phyloP scores from a whole-genome alignment of 2,329 filamentous ascomycete species.

The Hypoxylon sp. region DNA sequence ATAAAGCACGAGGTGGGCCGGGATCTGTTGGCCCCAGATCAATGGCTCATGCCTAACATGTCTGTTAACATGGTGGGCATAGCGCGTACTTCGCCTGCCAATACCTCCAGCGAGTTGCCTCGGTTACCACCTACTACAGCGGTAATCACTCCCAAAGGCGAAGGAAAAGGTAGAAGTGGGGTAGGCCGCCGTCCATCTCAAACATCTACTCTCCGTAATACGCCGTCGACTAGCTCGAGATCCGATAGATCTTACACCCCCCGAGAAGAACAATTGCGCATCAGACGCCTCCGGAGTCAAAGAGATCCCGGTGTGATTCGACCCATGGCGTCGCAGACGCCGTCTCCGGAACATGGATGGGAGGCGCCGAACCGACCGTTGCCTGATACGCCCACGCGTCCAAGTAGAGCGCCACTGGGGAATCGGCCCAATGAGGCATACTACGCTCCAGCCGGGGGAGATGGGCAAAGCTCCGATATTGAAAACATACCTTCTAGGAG shows the following conservation, averaged over 20 bases:
- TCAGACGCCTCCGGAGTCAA: conserved; percentile 40
- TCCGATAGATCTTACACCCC: conserved; percentile 36
- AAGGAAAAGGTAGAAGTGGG: conserved; percentile 31
- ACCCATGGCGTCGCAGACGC: conserved; percentile 40
- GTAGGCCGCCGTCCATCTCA: conserved; percentile 27
- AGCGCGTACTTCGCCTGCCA: conserved; percentile 28
- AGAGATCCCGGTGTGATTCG: conserved; percentile 33
- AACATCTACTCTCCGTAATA: conserved; percentile 34
- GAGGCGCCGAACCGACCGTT: conserved; percentile 33
- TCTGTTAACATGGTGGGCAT: conserved; percentile 36
- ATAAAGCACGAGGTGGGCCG: conserved; percentile 34
- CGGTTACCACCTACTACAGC: conserved; percentile 35
- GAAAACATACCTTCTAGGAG: conserved; percentile 42
- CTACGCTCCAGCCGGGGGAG: conserved; percentile 18
- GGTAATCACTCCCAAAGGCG: conserved; percentile 26
- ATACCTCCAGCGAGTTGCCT: conserved; percentile 41
- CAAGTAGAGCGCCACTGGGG: conserved; percentile 29
- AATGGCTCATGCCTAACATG: conserved; percentile 44
- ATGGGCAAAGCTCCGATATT: conserved; percentile 17
- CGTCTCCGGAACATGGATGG: conserved; percentile 40
- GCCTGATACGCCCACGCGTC: conserved; percentile 45
- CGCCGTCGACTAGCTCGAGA: conserved; percentile 38
- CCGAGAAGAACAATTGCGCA: conserved; percentile 40
- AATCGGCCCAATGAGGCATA: conserved; percentile 38
- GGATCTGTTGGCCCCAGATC: conserved; percentile 43